These are phyloP conservation scores for Xylaria sp. DNA, from an alignment of 2,329 filamentous ascomycete species.

Conservation along the genomic window DNA sequence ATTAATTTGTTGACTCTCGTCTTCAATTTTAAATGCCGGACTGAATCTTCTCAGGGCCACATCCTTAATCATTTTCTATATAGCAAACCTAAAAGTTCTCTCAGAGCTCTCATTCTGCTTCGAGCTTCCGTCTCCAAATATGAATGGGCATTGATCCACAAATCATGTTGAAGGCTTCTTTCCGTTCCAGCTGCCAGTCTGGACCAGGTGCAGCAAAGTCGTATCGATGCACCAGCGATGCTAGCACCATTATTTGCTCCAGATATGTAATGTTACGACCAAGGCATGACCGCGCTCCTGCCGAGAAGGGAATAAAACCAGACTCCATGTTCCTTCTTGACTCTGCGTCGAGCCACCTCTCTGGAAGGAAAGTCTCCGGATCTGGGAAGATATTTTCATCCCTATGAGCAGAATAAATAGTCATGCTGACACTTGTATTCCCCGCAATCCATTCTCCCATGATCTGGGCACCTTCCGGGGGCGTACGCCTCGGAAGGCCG, in stretches of 20 bases:
- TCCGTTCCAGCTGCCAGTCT: constrained; percentile 12
- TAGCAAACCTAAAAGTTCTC: background rate
- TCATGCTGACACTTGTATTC: constrained; percentile 57
- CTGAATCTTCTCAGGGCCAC: background rate
- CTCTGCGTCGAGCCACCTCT: constrained; percentile 7
- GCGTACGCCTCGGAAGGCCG: constrained; percentile 58
- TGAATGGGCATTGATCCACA: constrained; percentile 13
- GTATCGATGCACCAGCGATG: constrained; percentile 11
- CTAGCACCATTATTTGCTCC: constrained; percentile 5
- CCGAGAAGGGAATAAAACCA: constrained; percentile 14
- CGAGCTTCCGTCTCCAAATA: constrained; percentile 11
- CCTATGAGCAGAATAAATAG: constrained; percentile 55
- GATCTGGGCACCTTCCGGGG: constrained; percentile 57
- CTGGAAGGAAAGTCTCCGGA: background rate
- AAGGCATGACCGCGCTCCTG: constrained; percentile 12
- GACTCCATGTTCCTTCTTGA: background rate
- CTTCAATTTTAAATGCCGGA: background rate
- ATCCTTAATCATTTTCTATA: background rate
- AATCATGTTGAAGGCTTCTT: constrained; percentile 14
- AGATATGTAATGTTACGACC: constrained; percentile 16
- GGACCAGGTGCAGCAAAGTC: constrained; percentile 2
- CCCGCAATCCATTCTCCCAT: constrained; percentile 59
- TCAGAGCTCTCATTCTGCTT: background rate
- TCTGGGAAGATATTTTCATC: constrained; percentile 42
- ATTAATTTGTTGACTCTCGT: background rate